Base-by-base conservation (phyloP, 495 filamentous ascomycete species). In the Trichoderma parareesei region DNA sequence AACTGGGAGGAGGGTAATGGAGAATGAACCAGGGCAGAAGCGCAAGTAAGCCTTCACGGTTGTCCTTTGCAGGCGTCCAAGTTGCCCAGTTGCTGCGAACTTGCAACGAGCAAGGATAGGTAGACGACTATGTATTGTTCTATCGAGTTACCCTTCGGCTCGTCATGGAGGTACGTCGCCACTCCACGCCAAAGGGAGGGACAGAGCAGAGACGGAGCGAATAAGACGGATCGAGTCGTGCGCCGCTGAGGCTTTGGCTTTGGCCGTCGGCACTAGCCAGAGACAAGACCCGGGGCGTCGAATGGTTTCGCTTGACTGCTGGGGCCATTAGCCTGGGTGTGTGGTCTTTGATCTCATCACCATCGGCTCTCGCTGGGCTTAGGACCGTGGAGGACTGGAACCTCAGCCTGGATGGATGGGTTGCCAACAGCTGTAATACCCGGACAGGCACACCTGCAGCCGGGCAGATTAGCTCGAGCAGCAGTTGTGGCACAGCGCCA, bases 331-430 rank as follows among this genome's bases (percentile, higher is more conserved):
- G 46, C 46, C 46, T 49, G 20, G 43, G 46, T 46, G 43, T 2
- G 46, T 18, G 46, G 18, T 20, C 16, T n/a, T 49, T n/a, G 46
- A 18, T 49, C 3, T 2, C 18, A 18, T n/a, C 46, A 4, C 46
- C 53, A 37, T 57, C 27, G 53, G 53, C 53, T 57, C 14, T 57
- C 53, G 53, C 53, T 57, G 53, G 53, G 53, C 53, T 57, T 9
- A 57, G 53, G 3, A 18, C 16, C 14, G n/a, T 20, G 7, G 5
- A 46, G 13, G 10, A 10, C 42, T 10, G 10, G n/a, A 11, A 46
- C 43, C 14, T 46, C n/a, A 46, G 43, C 43, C n/a, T 46, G 43
- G 10, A 27, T 46, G 43, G 10, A 27, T 41, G 11, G 40, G 6
- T 11, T 41, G 40, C 6, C 40, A 41, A 1, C 40, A 41, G 11